These are phyloP conservation scores for Raffaelea albimanens DNA, from an alignment of 2,329 filamentous ascomycete species.

Conservation along the genomic window DNA sequence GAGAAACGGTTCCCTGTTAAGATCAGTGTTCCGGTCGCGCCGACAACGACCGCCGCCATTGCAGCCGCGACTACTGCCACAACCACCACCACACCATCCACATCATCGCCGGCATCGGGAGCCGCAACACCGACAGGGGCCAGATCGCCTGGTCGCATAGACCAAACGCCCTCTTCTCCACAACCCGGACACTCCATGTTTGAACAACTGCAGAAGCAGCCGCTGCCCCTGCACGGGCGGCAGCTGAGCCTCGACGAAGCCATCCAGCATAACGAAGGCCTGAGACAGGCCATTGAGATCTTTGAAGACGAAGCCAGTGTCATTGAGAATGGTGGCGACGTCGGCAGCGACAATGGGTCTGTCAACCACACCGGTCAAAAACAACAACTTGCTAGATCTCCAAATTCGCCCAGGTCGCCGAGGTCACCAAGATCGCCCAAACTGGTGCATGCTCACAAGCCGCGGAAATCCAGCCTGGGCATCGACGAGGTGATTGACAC, in stretches of 20 bases:
- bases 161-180: slow-evolving; percentile 6
- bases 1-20: slow-evolving; percentile 54
- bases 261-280: slow-evolving; percentile 43
- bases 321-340: slow-evolving; percentile 15
- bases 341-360: no score
- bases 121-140: slow-evolving; percentile 1
- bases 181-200: slow-evolving; percentile 7
- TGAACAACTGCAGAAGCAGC: slow-evolving; percentile 7
- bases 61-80: slow-evolving; percentile 1
- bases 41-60: no score
- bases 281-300: slow-evolving; percentile 51
- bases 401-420: no score
- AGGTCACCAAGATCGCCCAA: no score
- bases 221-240: slow-evolving; percentile 20
- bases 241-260: slow-evolving; percentile 42
- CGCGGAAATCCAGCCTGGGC: neutral
- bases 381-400: no score
- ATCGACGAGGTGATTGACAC: slow-evolving; percentile 13
- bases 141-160: neutral
- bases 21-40: slow-evolving; percentile 27
- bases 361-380: no score
- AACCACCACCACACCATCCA: slow-evolving; percentile 7
- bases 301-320: slow-evolving; percentile 44
- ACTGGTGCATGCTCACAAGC: no score
- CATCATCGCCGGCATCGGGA: slow-evolving; percentile 7